phyloP scores from a whole-genome alignment of 192 early-diverging fungal genomes.

The Rhizophlyctis rosea region DNA sequence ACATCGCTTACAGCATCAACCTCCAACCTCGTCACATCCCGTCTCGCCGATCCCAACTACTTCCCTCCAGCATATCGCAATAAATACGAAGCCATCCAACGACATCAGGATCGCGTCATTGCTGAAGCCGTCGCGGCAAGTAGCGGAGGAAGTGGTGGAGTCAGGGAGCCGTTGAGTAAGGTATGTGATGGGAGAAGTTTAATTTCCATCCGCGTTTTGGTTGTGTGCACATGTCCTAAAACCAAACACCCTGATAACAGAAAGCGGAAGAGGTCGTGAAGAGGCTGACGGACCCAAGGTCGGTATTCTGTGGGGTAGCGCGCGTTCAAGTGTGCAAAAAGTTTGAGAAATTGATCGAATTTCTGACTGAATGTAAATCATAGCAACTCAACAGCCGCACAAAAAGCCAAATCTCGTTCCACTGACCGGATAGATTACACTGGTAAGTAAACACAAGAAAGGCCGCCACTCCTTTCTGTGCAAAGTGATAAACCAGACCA shows the following conservation, averaged over 20 bases:
- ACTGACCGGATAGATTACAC: not conserved
- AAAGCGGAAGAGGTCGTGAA: conserved; percentile 1
- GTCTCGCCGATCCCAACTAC: conserved; percentile 21
- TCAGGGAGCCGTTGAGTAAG: no score
- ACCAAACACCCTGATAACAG: not conserved
- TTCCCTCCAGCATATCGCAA: conserved; percentile 27
- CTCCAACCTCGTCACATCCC: conserved; percentile 29
- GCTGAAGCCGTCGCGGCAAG: not conserved
- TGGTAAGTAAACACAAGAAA: not conserved
- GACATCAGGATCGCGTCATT: conserved; percentile 1
- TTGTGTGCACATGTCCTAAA: not conserved
- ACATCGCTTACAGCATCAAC: no score
- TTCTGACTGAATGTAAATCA: no score
- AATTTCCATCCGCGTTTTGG: not conserved
- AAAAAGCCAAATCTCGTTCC: not conserved
- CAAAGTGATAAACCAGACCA: not conserved
- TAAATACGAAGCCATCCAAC: conserved; percentile 23
- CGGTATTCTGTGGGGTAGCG: not conserved
- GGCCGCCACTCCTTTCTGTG: not conserved
- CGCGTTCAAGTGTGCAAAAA: not conserved
- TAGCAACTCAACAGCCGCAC: not conserved
- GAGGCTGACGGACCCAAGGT: conserved; percentile 4
- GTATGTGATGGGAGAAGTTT: not conserved
- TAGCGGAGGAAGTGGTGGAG: no score
- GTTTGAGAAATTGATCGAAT: not conserved